phyloP scores from a whole-genome alignment of 2,329 filamentous ascomycete species.

The Sclerotinia spermophila region DNA sequence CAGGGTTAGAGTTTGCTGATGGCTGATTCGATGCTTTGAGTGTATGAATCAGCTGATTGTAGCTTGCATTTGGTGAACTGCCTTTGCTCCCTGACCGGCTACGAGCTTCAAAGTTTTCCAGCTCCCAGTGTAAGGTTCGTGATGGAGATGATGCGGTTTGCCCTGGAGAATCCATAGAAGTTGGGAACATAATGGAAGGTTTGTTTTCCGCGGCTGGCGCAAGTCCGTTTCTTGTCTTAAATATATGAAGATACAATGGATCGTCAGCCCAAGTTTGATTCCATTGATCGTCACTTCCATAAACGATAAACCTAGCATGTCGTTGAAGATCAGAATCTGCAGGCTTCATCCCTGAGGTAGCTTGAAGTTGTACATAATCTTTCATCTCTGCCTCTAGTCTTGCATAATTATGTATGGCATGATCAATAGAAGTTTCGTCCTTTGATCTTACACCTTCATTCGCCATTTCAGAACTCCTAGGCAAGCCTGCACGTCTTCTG shows the following conservation, averaged over 20 bases:
- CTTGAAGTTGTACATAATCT: slow-evolving; percentile 48
- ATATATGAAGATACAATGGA: slow-evolving; percentile 49
- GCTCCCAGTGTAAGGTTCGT: slow-evolving; percentile 32
- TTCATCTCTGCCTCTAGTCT: slow-evolving; percentile 52
- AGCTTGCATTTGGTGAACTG: neutral
- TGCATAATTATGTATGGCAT: slow-evolving; percentile 55
- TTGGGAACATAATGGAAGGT: slow-evolving; percentile 21
- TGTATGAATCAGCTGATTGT: slow-evolving; percentile 13
- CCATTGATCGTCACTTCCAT: slow-evolving; percentile 60
- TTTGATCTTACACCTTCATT: slow-evolving; percentile 48
- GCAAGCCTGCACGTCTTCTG: slow-evolving; percentile 53
- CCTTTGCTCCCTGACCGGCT: slow-evolving; percentile 3
- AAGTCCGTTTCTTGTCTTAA: slow-evolving; percentile 41
- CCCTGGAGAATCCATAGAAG: neutral
- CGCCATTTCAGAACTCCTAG: slow-evolving; percentile 53
- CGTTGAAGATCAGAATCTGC: slow-evolving; percentile 53
- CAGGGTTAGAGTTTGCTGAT: slow-evolving; percentile 33
- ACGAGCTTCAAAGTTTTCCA: slow-evolving; percentile 26
- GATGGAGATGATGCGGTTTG: slow-evolving; percentile 21
- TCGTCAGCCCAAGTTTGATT: slow-evolving; percentile 62
- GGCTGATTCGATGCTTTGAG: slow-evolving; percentile 29
- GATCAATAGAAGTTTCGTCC: slow-evolving; percentile 54
- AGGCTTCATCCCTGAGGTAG: slow-evolving; percentile 46
- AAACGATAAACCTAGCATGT: slow-evolving; percentile 58
- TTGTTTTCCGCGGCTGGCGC: slow-evolving; percentile 26